Evolutionary conservation across 108 stramenopile species (phyloP).

Genomic region (Cyclotella distinguenda): DNA sequence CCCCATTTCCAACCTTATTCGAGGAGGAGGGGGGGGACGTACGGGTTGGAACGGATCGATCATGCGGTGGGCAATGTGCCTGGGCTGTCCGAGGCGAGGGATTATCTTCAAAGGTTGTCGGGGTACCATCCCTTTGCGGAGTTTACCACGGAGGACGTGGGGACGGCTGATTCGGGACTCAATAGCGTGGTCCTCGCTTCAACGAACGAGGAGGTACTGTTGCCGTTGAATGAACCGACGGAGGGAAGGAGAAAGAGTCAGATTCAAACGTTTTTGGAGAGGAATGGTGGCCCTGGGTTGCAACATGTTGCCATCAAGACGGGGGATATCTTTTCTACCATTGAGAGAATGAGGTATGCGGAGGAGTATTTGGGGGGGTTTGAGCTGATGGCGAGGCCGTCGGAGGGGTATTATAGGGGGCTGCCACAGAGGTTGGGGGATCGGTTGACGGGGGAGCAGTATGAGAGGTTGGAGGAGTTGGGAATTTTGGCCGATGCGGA

Average conservation of each 20-base stretch:
- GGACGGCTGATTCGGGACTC: constrained; percentile 82
- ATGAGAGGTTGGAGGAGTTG: constrained; percentile 60
- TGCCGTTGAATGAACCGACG: constrained; percentile 87
- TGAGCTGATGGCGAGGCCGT: constrained; percentile 81
- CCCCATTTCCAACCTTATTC: constrained; percentile 57
- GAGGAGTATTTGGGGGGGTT: constrained; percentile 71
- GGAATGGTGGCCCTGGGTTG: constrained; percentile 83
- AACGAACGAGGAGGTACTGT: constrained; percentile 61
- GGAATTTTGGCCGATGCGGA: constrained; percentile 87
- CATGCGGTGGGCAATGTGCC: constrained; percentile 80
- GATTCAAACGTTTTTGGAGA: constrained; percentile 85
- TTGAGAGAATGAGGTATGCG: constrained; percentile 61
- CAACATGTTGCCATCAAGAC: constrained; percentile 89
- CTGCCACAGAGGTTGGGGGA: constrained; percentile 54
- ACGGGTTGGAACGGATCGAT: constrained; percentile 57
- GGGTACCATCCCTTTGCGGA: constrained; percentile 88
- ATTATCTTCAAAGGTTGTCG: constrained; percentile 58
- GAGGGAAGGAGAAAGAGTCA: constrained; percentile 68
- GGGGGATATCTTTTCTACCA: constrained; percentile 75
- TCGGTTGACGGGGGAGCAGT: constrained; percentile 48
- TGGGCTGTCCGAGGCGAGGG: constrained; percentile 42
- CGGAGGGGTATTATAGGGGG: constrained; percentile 66
- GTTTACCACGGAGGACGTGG: constrained; percentile 84
- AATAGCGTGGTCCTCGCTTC: constrained; percentile 82
- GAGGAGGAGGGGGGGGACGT: constrained; percentile 19